Percentiles rank a stretch among this genome's conserved stretches.
phyloP scores from a whole-genome alignment of 2,329 filamentous ascomycete genomes.

The Plectosphaerella plurivora region DNA sequence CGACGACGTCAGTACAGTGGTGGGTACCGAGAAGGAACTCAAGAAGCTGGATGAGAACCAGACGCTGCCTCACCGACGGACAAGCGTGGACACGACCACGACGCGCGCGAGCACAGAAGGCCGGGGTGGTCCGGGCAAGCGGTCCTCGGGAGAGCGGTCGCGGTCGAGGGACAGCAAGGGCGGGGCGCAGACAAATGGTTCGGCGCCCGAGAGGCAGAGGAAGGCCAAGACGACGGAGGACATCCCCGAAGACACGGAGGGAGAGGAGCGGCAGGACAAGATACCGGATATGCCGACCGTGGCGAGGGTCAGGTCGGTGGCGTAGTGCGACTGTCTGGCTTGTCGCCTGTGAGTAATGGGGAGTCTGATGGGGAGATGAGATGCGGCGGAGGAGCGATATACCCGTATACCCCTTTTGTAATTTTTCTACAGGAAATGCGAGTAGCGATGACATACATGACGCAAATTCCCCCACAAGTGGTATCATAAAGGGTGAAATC shows the following conservation, averaged over 20 bases:
- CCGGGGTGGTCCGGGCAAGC: not conserved
- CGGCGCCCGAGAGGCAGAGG: not conserved
- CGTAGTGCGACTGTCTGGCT: not conserved
- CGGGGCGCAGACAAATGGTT: not conserved
- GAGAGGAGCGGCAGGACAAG: not conserved
- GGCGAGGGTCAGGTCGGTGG: not conserved
- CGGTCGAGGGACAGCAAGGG: not conserved
- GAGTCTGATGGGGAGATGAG: not conserved
- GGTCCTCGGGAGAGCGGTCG: not conserved
- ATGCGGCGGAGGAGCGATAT: not conserved
- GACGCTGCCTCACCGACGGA: constrained; percentile 5
- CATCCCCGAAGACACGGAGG: constrained; percentile 2
- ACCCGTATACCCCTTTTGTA: not conserved
- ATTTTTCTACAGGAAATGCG: not conserved
- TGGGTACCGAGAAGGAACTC: constrained; percentile 18
- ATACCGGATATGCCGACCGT: not conserved
- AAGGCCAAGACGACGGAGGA: not conserved
- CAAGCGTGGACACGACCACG: constrained; percentile 3
- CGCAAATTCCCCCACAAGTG: too few species aligned
- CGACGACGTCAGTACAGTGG: constrained; percentile 29
- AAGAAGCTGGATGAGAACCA: constrained; percentile 12
- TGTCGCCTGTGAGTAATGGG: not conserved
- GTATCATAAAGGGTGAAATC: too few species aligned
- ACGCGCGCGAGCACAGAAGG: not conserved
- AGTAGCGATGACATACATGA: too few species aligned